Evolutionary conservation across 192 early-diverging fungal species (phyloP), one percentile per base, ranked within the genome.

Genomic region (Coemansia sp.): DNA sequence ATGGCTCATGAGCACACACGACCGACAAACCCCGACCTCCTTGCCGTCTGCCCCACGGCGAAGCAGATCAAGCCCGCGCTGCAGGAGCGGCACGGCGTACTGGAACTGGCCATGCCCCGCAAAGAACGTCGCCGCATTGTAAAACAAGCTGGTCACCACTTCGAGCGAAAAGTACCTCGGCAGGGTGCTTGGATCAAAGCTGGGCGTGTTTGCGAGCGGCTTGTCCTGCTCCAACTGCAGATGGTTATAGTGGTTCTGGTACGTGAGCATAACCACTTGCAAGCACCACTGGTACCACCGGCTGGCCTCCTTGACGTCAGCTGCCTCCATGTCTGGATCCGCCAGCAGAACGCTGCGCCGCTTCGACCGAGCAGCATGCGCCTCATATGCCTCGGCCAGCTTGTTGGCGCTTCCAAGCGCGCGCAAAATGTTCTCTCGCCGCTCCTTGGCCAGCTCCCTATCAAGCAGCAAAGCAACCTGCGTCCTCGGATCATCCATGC

Each of bases 271-370:
- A 7, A 75, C 72, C 6, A 83, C 35, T 61, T 83, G 75, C 76
- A 83, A 32, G 37, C 80, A 83, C 80, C 80, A 83, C n/a, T 74
- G 71, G 76, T 77, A 83, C 80, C 80, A 83, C n/a, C 63, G 71
- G 14, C 68, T 64, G 22, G 80, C 80, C 38, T 66, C 76, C 39
- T 46, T 35, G 0, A 65, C 47, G 53, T 82, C 79, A 3, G 66
- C 64, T 12, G 73, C 67, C 20, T 53, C 56, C 46, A 66, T 51
- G 31, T 68, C 60, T 4, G 65, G 65, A 37, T 70, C 60, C 3
- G 74, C 66, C 4, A 76, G 70, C 46, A 73, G 53, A n/a, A 59
- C 57, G 64, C 70, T 73, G 60, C 70, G 79, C 12, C 79, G 73
- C 65, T 70, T 70, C n/a, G 70, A 59, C 57, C 79, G 79, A 42